Percentiles rank a stretch among this genome's conserved stretches.
Evolutionary conservation across 208 protist genomes (phyloP).

Genomic region (Wallacemonas rigidus): DNA sequence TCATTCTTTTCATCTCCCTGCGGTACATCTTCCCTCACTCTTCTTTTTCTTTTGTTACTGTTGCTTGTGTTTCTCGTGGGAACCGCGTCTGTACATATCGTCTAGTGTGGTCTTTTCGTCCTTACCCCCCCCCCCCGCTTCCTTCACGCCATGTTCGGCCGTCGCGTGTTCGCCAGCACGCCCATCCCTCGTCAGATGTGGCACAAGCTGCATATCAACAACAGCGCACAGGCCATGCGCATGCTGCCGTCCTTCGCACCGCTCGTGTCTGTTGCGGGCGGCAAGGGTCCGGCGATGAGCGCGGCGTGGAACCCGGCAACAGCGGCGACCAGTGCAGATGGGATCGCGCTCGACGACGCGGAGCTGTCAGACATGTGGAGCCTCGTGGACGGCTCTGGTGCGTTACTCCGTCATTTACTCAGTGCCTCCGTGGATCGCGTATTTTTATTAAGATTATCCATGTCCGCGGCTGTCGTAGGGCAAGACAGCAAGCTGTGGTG

Average conservation of each 20-base stretch:
- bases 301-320: not conserved
- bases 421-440: not conserved
- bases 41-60: conserved; percentile 5
- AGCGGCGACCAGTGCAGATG: not conserved
- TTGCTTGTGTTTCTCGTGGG: too few relatives aligned
- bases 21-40: conserved; percentile 9
- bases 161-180: conserved; percentile 80
- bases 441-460: conserved; percentile 16
- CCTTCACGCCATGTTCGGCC: conserved; percentile 61
- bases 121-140: conserved; percentile 8
- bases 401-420: conserved; percentile 5
- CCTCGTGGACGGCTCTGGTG: not conserved
- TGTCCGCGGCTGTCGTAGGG: not conserved
- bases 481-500: not conserved
- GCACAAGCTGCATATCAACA: conserved; percentile 71
- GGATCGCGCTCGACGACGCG: not conserved
- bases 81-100: too few relatives aligned
- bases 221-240: conserved; percentile 51
- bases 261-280: conserved; percentile 25
- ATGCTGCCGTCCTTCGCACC: conserved; percentile 63
- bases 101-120: not conserved
- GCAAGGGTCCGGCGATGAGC: conserved; percentile 7
- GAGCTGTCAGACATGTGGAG: conserved; percentile 12
- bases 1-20: not conserved
- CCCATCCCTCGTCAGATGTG: conserved; percentile 72